Conservation (phyloP, 495 filamentous ascomycete genomes). For the Annulohypoxylon moriforme region DNA sequence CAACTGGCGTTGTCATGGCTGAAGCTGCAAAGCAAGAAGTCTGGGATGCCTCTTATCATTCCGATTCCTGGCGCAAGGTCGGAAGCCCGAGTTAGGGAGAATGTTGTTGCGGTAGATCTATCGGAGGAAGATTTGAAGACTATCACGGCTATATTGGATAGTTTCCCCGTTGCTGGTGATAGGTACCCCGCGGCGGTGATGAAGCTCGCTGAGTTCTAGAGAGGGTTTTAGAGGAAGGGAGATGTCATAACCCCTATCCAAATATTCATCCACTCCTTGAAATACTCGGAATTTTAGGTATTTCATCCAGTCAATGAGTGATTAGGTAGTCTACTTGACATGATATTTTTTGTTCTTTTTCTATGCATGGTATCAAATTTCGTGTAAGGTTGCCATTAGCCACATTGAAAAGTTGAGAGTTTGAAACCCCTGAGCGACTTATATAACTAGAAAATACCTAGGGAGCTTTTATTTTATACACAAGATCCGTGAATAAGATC, state of each 20-base stretch:
- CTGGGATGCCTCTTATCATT: constrained; percentile 58
- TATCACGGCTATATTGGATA: not conserved
- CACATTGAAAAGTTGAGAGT: too few species aligned
- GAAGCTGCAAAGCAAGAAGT: constrained; percentile 15
- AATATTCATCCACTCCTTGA: not conserved
- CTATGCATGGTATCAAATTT: not conserved
- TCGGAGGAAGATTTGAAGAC: not conserved
- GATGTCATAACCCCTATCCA: not conserved
- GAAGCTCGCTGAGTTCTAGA: not conserved
- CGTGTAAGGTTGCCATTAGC: too few species aligned
- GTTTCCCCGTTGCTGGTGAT: not conserved
- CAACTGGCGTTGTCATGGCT: constrained; percentile 80
- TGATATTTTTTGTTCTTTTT: not conserved
- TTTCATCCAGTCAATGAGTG: not conserved
- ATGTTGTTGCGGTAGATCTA: not conserved
- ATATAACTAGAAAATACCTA: too few species aligned
- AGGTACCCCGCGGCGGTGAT: not conserved
- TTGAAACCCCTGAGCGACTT: too few species aligned
- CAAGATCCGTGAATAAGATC: too few species aligned
- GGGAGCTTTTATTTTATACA: too few species aligned
- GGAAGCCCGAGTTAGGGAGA: not conserved
- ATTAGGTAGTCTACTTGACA: not conserved
- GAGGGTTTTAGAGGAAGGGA: not conserved
- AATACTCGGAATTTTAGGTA: not conserved
- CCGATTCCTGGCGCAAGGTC: constrained; percentile 74